These are phyloP conservation scores for Quercus lobata DNA, from an alignment of 331 rosid species.

Conservation along the genomic window DNA sequence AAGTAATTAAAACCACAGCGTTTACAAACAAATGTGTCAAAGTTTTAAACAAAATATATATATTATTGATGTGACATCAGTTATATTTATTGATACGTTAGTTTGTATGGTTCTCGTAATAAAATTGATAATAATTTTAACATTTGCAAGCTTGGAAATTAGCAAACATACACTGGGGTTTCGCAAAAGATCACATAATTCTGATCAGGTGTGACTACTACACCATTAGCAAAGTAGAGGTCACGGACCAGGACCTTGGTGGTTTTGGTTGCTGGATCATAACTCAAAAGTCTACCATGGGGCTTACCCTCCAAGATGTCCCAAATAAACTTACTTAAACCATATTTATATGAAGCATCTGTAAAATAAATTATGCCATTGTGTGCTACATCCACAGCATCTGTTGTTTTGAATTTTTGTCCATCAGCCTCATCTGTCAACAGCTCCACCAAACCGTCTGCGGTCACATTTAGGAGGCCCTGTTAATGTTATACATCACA, in stretches of 20 bases:
- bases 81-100: too few species aligned
- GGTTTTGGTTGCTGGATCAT: slow-evolving; percentile 39
- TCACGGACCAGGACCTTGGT: slow-evolving; percentile 41
- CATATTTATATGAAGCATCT: slow-evolving; percentile 56
- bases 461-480: slow-evolving; percentile 38
- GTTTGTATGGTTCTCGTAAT: too few species aligned
- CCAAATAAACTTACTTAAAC: background rate
- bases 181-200: slow-evolving; percentile 51
- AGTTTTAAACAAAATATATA: too few species aligned
- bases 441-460: slow-evolving; percentile 24
- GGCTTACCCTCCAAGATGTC: slow-evolving; percentile 57
- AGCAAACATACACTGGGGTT: slow-evolving; percentile 30
- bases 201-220: slow-evolving; percentile 59
- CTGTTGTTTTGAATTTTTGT: slow-evolving; percentile 42
- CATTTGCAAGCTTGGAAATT: background rate
- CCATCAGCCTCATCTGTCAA: slow-evolving; percentile 43
- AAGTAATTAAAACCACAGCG: too few species aligned
- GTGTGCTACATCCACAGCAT: slow-evolving; percentile 58
- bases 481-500: background rate
- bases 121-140: too few species aligned
- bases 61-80: too few species aligned
- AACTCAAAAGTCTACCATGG: slow-evolving; percentile 53
- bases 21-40: too few species aligned
- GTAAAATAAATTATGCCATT: slow-evolving; percentile 72
- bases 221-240: slow-evolving; percentile 68